Conservation (phyloP, 345 rosid species). For the Gossypium rotundifolium region DNA sequence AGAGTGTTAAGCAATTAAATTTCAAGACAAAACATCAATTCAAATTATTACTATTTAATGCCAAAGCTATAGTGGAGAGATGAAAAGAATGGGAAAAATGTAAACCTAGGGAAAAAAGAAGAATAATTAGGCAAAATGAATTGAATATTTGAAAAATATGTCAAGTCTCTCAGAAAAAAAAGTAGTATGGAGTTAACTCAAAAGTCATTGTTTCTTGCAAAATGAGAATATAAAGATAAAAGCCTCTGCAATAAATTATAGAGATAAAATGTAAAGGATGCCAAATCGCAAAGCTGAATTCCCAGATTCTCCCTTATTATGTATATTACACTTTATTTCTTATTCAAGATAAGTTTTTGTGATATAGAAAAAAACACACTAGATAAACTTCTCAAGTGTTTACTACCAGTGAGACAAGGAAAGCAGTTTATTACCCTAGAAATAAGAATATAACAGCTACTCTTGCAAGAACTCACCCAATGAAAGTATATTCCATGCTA, state of each 20-base stretch:
- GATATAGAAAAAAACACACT: not conserved
- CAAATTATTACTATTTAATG: not conserved
- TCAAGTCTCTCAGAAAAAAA: not conserved
- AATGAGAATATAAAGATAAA: not conserved
- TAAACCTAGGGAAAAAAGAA: not conserved
- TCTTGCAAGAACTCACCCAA: conserved; percentile 49
- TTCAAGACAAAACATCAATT: not conserved
- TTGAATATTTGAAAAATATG: not conserved
- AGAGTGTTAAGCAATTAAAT: not conserved
- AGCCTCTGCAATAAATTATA: not conserved
- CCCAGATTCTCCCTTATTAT: not conserved
- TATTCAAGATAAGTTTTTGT: not conserved
- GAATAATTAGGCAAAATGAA: not conserved
- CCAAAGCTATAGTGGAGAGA: not conserved
- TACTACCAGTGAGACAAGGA: not conserved
- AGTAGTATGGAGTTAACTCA: not conserved
- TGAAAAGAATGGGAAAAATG: not conserved
- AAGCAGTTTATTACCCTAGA: not conserved
- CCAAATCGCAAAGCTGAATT: not conserved
- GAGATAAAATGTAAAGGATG: not conserved
- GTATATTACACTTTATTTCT: not conserved
- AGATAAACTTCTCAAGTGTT: not conserved
- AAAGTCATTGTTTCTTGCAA: not conserved
- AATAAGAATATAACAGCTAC: not conserved
- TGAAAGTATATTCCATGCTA: conserved; percentile 91